Percentiles rank a stretch among this genome's conserved stretches.
phyloP scores from a whole-genome alignment of 106 monocot genomes.

The Allium fistulosum region DNA sequence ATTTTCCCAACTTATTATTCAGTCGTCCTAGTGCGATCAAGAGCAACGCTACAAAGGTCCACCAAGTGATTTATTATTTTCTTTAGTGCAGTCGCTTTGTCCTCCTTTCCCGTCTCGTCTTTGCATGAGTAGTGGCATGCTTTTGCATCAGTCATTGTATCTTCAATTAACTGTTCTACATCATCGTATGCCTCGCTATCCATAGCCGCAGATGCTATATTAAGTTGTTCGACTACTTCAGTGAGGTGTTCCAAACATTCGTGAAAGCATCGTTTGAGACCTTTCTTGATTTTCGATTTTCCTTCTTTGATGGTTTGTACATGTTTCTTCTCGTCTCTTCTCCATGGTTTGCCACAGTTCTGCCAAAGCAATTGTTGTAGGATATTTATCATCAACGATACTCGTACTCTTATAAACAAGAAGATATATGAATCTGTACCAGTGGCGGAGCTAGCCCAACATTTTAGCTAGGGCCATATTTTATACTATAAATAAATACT shows the following conservation, averaged over 20 bases:
- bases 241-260: neutral
- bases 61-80: neutral
- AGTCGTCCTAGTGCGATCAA: neutral
- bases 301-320: no score
- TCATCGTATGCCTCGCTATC: neutral
- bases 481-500: no score
- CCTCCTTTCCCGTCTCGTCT: neutral
- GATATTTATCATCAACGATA: no score
- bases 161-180: neutral
- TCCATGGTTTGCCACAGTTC: neutral
- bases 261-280: neutral
- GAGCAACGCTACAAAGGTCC: neutral
- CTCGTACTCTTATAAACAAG: no score
- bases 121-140: constrained; percentile 1
- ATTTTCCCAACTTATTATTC: neutral
- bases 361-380: no score
- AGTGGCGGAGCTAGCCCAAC: no score
- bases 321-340: neutral
- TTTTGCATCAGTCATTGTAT: neutral
- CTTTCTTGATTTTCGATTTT: no score
- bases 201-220: neutral
- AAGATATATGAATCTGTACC: no score
- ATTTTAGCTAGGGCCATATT: no score
- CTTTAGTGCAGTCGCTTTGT: neutral
- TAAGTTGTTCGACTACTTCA: neutral